Conservation (phyloP, 129 eudicot genomes). For the Flaveria sonorensis region DNA sequence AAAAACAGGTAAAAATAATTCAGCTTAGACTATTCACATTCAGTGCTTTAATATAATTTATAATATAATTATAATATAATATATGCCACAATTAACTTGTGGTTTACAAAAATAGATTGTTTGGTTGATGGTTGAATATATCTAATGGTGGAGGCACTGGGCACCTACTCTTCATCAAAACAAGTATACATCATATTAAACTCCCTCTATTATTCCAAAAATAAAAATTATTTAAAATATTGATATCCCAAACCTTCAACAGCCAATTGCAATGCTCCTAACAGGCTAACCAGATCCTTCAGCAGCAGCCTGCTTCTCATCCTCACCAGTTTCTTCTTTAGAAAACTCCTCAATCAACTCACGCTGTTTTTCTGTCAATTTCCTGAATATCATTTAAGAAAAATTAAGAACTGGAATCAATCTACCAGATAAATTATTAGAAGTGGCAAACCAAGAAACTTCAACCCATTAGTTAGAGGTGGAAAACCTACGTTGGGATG, state of each 20-base stretch:
- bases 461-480: background rate
- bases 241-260: background rate
- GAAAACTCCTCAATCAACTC: slow-evolving; percentile 70
- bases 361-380: slow-evolving; percentile 65
- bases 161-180: slow-evolving; percentile 10
- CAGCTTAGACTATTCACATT: too few relatives aligned
- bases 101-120: slow-evolving; percentile 6
- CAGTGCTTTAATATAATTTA: background rate
- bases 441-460: background rate
- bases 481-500: slow-evolving; percentile 70
- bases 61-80: background rate
- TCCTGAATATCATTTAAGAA: slow-evolving; percentile 40
- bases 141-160: too few relatives aligned
- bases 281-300: slow-evolving; percentile 25
- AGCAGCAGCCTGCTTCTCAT: slow-evolving; percentile 49
- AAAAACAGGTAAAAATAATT: too few relatives aligned
- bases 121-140: slow-evolving; percentile 4
- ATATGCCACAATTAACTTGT: background rate
- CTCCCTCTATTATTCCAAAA: slow-evolving; percentile 17
- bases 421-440: background rate
- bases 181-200: slow-evolving; percentile 22
- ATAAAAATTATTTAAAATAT: background rate
- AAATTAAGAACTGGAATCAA: background rate
- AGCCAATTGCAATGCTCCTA: background rate
- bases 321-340: slow-evolving; percentile 61